These are phyloP conservation scores for Ormosia semicastrata DNA, from an alignment of 306 rosid species.

Conservation along the genomic window DNA sequence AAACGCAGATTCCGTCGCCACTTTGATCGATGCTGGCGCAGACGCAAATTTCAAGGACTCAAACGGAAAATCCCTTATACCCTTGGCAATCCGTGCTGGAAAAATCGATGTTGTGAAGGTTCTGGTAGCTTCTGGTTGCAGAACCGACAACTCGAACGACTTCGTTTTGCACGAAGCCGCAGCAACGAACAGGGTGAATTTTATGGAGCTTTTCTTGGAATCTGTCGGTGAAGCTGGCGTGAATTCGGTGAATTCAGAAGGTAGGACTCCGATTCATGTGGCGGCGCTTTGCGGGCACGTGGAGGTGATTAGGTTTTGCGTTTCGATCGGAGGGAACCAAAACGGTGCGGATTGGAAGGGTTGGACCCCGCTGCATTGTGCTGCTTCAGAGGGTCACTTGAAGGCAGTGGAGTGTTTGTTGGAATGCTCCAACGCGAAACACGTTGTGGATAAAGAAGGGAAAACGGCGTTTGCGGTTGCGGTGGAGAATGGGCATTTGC, in stretches of 20 bases:
- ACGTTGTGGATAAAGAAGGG: slow-evolving; percentile 49
- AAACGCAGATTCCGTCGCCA: slow-evolving; percentile 33
- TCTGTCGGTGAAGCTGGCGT: too few species aligned
- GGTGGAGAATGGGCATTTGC: slow-evolving; percentile 46
- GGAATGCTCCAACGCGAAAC: slow-evolving; percentile 50
- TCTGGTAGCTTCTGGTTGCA: too few species aligned
- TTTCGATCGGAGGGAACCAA: slow-evolving; percentile 53
- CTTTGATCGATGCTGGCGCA: slow-evolving; percentile 64
- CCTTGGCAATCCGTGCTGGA: slow-evolving; percentile 43
- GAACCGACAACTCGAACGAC: too few species aligned
- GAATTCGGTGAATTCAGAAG: slow-evolving; percentile 22
- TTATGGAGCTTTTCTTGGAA: too few species aligned
- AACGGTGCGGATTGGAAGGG: slow-evolving; percentile 46
- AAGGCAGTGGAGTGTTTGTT: slow-evolving; percentile 50
- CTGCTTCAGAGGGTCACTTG: slow-evolving; percentile 60
- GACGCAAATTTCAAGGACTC: slow-evolving; percentile 40
- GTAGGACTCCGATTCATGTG: slow-evolving; percentile 61
- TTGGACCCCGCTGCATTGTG: slow-evolving; percentile 71
- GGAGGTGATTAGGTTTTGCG: slow-evolving; percentile 39
- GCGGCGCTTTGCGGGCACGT: slow-evolving; percentile 58
- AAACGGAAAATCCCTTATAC: slow-evolving; percentile 38
- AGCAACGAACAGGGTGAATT: too few species aligned
- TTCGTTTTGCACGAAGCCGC: too few species aligned
- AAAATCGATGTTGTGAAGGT: slow-evolving; percentile 35
- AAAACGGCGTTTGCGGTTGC: slow-evolving; percentile 62